A percentile compares a stretch with the other conserved stretches of the same genome.
Evolutionary conservation across 495 filamentous ascomycete species (phyloP).

Genomic region (Xeromyces bisporus): DNA sequence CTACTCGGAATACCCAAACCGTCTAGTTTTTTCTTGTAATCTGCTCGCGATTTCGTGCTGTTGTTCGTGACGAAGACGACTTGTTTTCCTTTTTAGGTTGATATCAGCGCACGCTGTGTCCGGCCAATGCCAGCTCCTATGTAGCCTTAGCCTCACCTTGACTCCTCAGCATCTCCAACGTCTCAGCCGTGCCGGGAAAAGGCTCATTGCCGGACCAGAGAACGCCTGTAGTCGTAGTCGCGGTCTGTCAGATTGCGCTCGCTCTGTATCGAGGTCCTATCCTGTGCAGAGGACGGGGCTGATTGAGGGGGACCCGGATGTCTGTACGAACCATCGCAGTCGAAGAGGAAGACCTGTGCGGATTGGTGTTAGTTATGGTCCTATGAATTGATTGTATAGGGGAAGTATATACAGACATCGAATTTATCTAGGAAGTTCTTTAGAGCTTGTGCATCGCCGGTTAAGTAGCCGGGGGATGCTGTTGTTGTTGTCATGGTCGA

Average conservation of each 20-base stretch:
- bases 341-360: slow-evolving; percentile 72
- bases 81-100: slow-evolving; percentile 52
- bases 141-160: slow-evolving; percentile 37
- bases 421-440: slow-evolving; percentile 73
- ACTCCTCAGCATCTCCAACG: slow-evolving; percentile 58
- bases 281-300: not conserved
- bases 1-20: slow-evolving; percentile 60
- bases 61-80: slow-evolving; percentile 98
- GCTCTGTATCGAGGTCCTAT: not conserved
- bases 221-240: slow-evolving; percentile 46
- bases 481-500: slow-evolving; percentile 1
- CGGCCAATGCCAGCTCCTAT: too few relatives aligned
- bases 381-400: too few relatives aligned
- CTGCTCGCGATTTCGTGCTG: slow-evolving; percentile 83
- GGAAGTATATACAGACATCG: slow-evolving; percentile 65
- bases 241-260: slow-evolving; percentile 1
- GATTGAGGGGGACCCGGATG: too few relatives aligned
- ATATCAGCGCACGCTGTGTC: not conserved
- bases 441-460: slow-evolving; percentile 57
- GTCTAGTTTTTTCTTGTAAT: slow-evolving; percentile 86
- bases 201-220: slow-evolving; percentile 88
- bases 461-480: slow-evolving; percentile 50
- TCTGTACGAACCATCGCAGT: slow-evolving; percentile 83
- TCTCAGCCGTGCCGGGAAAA: slow-evolving; percentile 69
- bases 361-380: too few relatives aligned